Base-by-base conservation (phyloP, 148 eudicot species). In the Dysphania ambrosioides region DNA sequence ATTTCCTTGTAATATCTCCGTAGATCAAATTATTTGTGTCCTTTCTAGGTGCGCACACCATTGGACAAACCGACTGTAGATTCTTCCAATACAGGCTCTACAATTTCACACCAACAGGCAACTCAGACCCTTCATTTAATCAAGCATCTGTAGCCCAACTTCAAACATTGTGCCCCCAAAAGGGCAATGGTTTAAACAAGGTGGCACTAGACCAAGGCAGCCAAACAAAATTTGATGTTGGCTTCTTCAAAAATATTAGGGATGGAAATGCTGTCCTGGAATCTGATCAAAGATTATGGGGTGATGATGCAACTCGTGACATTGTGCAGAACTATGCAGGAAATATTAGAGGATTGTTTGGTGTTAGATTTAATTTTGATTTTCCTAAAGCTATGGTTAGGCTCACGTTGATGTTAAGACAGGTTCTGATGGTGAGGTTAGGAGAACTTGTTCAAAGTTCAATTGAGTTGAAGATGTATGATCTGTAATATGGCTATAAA, bases 321-420 rank as follows among this genome's bases (percentile, higher is more conserved):
- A 79, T 88, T 7, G 89, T 87, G n/a, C 77, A 85, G 1, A 85
- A 88, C 31, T 91, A 87, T 78, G 93, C 88, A n/a, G 97, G 91
- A 4, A 88, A 55, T 64, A 1, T 91, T 0, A 86, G 81, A 78
- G 93, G 97, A 42, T 83, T 89, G 70, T 51, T 91, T 34, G 97
- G 97, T 2, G 68, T 87, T 10, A 79, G 91, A 70, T 89, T 91
- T 49, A 77, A 72, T 66, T 81, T 82, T 27, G 93, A 91, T 77
- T 91, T 91, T 59, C 84, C 83, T 7, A 87, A 89, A 56, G 88
- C 93, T 40, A 91, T 91, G 97, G 72, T 87, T 74, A 87, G 86
- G 75, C 85, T 91, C 91, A 84, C 75, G 88, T 91, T 85, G 97
- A 86, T 32, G 97, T 91, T 6, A 89, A 89, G 86, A 85, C 80